phyloP scores from a whole-genome alignment of 2,329 filamentous ascomycete species.

The Claviceps spartinae region DNA sequence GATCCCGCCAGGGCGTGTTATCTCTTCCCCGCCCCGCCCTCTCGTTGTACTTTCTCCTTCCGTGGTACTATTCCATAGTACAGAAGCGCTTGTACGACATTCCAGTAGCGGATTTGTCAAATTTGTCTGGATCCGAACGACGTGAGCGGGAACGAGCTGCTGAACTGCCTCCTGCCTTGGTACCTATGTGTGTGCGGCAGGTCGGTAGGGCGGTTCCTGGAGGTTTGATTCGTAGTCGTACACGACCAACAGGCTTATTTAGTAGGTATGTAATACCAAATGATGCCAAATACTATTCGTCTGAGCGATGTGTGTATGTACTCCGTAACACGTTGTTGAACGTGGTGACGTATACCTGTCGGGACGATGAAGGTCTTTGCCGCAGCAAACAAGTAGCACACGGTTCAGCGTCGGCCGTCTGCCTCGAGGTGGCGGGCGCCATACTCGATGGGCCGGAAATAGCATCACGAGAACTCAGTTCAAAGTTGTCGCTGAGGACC shows the following conservation, averaged over 20 bases:
- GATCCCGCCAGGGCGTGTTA: not conserved
- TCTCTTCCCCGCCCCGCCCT: not conserved
- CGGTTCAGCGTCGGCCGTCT: not conserved
- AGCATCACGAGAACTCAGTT: not conserved
- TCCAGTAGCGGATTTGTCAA: not conserved
- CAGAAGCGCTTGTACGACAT: not conserved
- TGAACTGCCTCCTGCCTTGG: not conserved
- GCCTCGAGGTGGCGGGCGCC: not conserved
- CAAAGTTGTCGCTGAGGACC: too few species aligned
- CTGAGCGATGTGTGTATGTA: not conserved
- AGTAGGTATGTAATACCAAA: not conserved
- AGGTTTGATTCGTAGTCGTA: not conserved
- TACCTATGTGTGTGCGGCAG: not conserved
- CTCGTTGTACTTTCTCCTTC: not conserved
- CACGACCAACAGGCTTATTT: not conserved
- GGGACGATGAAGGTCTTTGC: not conserved
- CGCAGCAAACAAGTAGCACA: not conserved
- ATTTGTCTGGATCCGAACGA: not conserved
- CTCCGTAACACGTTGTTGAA: not conserved
- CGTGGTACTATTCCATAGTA: not conserved
- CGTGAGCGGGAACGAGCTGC: not conserved
- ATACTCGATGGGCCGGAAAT: not conserved
- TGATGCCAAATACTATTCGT: not conserved
- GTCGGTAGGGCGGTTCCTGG: not conserved
- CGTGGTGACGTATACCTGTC: conserved; percentile 1